A percentile compares a stretch with the other conserved stretches of the same genome.
These are phyloP conservation scores for Pseudonitzschia pungens DNA, from an alignment of 108 stramenopile species.

Conservation along the genomic window DNA sequence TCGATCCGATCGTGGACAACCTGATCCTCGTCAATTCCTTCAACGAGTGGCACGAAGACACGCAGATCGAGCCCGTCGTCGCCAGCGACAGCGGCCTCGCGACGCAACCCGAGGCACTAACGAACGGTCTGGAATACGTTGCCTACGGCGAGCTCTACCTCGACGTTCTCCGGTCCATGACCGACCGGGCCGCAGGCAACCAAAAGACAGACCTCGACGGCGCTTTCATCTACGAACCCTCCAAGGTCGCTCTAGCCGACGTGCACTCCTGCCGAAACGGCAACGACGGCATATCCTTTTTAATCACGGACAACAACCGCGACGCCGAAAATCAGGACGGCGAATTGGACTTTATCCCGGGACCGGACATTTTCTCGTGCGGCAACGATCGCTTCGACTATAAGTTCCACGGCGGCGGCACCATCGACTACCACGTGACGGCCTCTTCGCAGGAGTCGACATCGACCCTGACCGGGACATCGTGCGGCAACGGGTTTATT, in stretches of 20 bases:
- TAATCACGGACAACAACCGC: neutral
- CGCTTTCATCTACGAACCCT: neutral
- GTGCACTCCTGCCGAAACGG: neutral
- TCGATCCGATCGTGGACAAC: constrained; percentile 27
- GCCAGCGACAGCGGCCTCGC: neutral
- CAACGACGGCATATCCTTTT: neutral
- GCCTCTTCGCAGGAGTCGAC: neutral
- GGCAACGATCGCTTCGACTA: neutral
- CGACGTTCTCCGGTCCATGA: constrained; percentile 28
- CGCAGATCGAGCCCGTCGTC: constrained; percentile 37
- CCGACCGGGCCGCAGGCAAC: neutral
- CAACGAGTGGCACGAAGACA: constrained; percentile 57
- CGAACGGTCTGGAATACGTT: constrained; percentile 32
- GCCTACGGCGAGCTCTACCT: constrained; percentile 47
- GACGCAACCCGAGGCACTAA: neutral
- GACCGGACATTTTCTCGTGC: neutral
- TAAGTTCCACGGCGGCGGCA: neutral
- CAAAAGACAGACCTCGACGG: too few relatives aligned
- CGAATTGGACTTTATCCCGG: neutral
- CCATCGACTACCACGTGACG: neutral
- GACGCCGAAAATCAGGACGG: neutral
- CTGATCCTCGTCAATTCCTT: constrained; percentile 46
- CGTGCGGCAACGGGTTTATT: neutral
- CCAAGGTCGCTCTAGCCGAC: neutral
- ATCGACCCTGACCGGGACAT: neutral